phyloP scores from a whole-genome alignment of 495 filamentous ascomycete species.

The Penicillium steckii region DNA sequence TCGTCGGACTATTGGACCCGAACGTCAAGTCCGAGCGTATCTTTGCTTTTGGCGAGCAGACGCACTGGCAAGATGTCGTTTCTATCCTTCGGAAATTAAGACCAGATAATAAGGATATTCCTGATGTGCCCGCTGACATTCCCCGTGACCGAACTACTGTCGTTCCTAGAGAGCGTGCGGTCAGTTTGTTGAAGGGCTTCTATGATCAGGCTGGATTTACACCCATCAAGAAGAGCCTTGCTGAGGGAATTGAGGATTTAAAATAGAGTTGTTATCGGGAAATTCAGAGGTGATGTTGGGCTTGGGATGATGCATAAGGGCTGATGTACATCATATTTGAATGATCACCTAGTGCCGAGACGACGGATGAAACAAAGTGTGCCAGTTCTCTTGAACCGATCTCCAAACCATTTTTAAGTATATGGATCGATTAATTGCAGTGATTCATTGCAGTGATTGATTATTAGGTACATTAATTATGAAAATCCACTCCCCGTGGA shows the following conservation, averaged over 20 bases:
- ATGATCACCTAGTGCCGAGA: no score
- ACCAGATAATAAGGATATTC: neutral
- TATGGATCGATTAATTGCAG: no score
- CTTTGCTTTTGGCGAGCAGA: conserved; percentile 19
- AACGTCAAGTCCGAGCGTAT: conserved; percentile 43
- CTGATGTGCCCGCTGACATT: neutral
- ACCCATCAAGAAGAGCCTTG: neutral
- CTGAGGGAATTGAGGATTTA: neutral
- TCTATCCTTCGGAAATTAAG: neutral
- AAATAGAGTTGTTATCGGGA: neutral
- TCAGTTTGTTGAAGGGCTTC: neutral
- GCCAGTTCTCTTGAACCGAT: no score
- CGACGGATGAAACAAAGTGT: no score
- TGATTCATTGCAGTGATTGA: no score
- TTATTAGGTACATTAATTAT: no score
- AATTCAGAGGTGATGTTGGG: no score
- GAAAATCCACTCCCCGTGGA: no score
- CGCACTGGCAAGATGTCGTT: neutral
- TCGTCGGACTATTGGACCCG: conserved; percentile 43
- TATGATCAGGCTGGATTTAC: neutral
- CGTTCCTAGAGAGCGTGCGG: neutral
- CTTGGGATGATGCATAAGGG: no score
- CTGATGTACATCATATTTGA: no score
- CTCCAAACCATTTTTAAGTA: no score
- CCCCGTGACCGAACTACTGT: neutral